Conservation (phyloP, 768 basidiomycete genomes). For the Lanmaoa rubissima region DNA sequence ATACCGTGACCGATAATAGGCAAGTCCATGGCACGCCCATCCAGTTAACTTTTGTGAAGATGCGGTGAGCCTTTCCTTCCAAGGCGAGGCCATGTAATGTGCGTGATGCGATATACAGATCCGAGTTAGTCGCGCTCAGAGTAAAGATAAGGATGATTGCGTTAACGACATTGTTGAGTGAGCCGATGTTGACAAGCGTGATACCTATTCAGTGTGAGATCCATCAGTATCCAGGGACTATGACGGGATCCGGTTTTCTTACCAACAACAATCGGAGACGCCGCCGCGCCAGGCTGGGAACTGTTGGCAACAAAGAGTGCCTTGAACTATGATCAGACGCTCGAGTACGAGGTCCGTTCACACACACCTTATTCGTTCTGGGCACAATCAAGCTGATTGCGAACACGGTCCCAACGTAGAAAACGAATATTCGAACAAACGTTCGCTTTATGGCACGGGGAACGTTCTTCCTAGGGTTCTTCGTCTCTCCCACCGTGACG, state of each 20-base stretch:
- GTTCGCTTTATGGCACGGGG: conserved; percentile 67
- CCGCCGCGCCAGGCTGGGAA: conserved; percentile 47
- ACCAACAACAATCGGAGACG: conserved; percentile 65
- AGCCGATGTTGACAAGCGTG: conserved; percentile 50
- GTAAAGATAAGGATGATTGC: conserved; percentile 62
- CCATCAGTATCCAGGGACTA: neutral
- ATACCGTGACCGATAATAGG: conserved; percentile 44
- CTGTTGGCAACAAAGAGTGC: conserved; percentile 39
- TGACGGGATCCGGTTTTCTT: conserved; percentile 33
- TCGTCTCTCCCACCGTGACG: conserved; percentile 55
- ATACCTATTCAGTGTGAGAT: neutral
- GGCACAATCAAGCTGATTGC: conserved; percentile 72
- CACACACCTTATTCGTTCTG: conserved; percentile 46
- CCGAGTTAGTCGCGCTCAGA: conserved; percentile 62
- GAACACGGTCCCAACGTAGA: conserved; percentile 73
- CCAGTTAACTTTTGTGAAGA: conserved; percentile 45
- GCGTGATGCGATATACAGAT: conserved; percentile 56
- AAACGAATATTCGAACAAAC: conserved; percentile 55
- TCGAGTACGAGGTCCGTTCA: conserved; percentile 10
- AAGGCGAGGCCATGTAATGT: conserved; percentile 53
- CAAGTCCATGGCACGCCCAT: conserved; percentile 42
- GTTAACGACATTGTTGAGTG: conserved; percentile 52
- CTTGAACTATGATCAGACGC: neutral
- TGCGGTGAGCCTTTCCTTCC: conserved; percentile 48
- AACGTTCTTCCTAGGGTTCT: conserved; percentile 73